Evolutionary conservation across 129 eudicot genomes (phyloP).

Genomic region (Escallonia rubra): DNA sequence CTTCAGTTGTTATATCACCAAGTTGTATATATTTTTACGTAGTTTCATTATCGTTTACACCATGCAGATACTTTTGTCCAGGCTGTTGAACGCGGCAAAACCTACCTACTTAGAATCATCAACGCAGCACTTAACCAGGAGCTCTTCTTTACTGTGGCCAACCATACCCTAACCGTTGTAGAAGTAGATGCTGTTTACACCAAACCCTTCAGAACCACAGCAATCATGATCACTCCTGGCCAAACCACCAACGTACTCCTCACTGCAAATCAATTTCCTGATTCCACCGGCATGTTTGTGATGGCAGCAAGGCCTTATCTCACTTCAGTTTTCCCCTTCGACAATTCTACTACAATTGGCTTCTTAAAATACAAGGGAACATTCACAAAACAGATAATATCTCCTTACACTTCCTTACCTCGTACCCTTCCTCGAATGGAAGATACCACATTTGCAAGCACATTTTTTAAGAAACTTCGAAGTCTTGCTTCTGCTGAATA

Average conservation of each 20-base stretch:
- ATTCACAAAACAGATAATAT: neutral
- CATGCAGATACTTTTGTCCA: slow-evolving; percentile 59
- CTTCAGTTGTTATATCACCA: too few species aligned
- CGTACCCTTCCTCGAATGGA: slow-evolving; percentile 45
- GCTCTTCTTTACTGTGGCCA: slow-evolving; percentile 56
- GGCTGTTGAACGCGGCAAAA: slow-evolving; percentile 50
- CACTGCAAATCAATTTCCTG: slow-evolving; percentile 40
- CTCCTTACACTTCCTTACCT: slow-evolving; percentile 28
- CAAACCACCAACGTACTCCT: slow-evolving; percentile 67
- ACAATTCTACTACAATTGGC: slow-evolving; percentile 61
- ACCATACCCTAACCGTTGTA: slow-evolving; percentile 60
- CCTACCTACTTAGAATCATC: slow-evolving; percentile 67
- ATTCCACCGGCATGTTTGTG: slow-evolving; percentile 32
- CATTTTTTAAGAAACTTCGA: slow-evolving; percentile 26
- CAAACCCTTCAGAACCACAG: slow-evolving; percentile 58
- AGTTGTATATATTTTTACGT: neutral
- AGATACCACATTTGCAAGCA: slow-evolving; percentile 53
- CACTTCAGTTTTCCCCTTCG: slow-evolving; percentile 59
- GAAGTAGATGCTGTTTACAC: slow-evolving; percentile 69
- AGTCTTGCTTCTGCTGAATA: slow-evolving; percentile 43
- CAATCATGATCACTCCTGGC: slow-evolving; percentile 80
- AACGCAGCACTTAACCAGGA: slow-evolving; percentile 75
- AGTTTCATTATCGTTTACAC: neutral
- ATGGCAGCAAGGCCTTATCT: slow-evolving; percentile 90
- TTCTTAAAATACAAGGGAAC: slow-evolving; percentile 48